Percentiles rank a stretch among this genome's conserved stretches.
Conservation (phyloP, 768 basidiomycete genomes). For the Coprinellus aureogranulatus region DNA sequence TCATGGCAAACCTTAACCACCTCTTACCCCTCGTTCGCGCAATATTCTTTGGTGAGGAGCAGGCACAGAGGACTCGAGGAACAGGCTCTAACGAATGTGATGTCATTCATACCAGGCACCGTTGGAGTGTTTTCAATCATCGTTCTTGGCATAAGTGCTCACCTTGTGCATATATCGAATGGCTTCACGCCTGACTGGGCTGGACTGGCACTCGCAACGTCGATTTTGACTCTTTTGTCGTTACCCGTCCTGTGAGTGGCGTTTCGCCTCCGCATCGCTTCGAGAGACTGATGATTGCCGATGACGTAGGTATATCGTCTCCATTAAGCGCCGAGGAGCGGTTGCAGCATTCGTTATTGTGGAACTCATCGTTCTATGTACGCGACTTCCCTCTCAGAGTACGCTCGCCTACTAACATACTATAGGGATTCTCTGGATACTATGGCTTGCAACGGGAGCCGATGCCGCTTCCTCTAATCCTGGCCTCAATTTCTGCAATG, state of each 20-base stretch:
- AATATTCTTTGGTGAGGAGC: not conserved
- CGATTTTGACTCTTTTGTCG: conserved; percentile 38
- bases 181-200: conserved; percentile 11
- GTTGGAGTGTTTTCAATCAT: conserved; percentile 21
- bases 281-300: not conserved
- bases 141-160: conserved; percentile 22
- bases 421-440: conserved; percentile 43
- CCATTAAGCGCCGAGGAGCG: conserved; percentile 32
- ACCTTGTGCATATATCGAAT: conserved; percentile 13
- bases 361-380: conserved; percentile 25
- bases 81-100: too few relatives aligned
- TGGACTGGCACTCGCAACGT: conserved; percentile 36
- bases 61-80: too few relatives aligned
- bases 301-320: conserved; percentile 31
- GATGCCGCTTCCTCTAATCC: conserved; percentile 11
- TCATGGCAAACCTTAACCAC: not conserved
- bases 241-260: conserved; percentile 36
- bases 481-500: not conserved
- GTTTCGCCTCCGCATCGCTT: not conserved
- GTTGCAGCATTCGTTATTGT: conserved; percentile 37
- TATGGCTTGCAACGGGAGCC: conserved; percentile 43
- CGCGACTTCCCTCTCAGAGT: not conserved
- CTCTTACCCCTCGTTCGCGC: not conserved
- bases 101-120: conserved; percentile 7
- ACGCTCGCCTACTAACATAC: not conserved